These are phyloP conservation scores for Acanthamoeba sp. DNA, from an alignment of 208 protist species.

Conservation along the genomic window DNA sequence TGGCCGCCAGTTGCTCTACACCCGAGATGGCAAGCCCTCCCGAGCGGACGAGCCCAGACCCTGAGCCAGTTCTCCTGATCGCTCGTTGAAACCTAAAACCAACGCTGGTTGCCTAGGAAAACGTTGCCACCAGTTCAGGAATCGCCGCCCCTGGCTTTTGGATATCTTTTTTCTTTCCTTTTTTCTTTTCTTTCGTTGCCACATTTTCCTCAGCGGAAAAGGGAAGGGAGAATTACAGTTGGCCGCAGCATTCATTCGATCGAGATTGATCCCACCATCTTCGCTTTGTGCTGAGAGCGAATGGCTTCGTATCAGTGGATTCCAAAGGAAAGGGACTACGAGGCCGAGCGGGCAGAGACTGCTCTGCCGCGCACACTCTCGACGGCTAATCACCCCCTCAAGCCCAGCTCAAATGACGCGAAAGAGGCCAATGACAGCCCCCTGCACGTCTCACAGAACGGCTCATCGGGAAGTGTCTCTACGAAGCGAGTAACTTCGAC, in stretches of 20 bases:
- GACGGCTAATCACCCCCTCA: constrained; percentile 27
- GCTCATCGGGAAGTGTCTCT: neutral
- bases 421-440: neutral
- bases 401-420: neutral
- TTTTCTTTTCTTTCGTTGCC: neutral
- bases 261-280: neutral
- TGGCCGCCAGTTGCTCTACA: neutral
- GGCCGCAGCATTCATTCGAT: neutral
- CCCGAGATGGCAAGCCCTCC: neutral
- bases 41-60: neutral
- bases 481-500: constrained; percentile 1
- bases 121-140: too few relatives aligned
- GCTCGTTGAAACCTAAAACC: too few relatives aligned
- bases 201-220: neutral
- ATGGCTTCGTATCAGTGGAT: constrained; percentile 27
- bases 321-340: constrained; percentile 21
- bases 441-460: neutral
- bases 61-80: neutral
- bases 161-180: neutral
- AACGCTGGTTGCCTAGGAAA: too few relatives aligned
- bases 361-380: neutral
- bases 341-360: neutral
- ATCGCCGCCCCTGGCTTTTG: too few relatives aligned
- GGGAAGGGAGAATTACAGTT: neutral
- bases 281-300: neutral